Base-by-base conservation (phyloP, 805 yeast genomes). In the Kodamaea fukazawae region DNA sequence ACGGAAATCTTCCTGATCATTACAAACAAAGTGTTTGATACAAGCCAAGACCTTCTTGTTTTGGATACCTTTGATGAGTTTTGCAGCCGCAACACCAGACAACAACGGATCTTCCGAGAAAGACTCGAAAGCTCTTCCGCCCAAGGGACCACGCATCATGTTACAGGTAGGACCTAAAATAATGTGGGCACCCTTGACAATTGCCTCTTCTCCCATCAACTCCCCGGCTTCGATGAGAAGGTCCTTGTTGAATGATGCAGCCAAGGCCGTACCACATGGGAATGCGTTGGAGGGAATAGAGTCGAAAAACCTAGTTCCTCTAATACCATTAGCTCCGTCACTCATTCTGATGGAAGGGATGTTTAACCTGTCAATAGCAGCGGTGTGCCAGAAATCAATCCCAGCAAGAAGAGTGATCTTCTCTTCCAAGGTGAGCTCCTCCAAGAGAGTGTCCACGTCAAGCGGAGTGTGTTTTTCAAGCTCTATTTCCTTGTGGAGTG, bases 321-420 rank as follows among this genome's bases (percentile, higher is more conserved):
- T 63, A 33, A 77, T 67, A 46, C 85, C 85, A 50, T 79, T 79
- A 35, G 85, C 84, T 13, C 85, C 85, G 53, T 79, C 84, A 1
- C 50, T 49, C 9, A 53, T 51, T 1, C 53, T 41, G n/a, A 39
- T 37, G 6, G 46, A 29, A 5, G 49, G 49, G 25, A 53, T 48
- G 17, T 41, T 32, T 36, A 53, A 46, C 17, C 57, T 26, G 13
- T 36, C 41, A 12, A 45, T 36, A 12, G 44, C 40, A 12, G 29
- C 38, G 10, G 49, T 45, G 44, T 45, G 49, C 49, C 49, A 45
- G 30, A 40, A 43, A 16, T 45, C 49, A 17, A 18, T 41, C 4
- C 70, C 70, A 11, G 70, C 66, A 33, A 65, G 54, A 20, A 65
- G 56, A 4, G 65, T 54, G 45, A 65, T 55, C 45, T 65, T 65